Base-by-base conservation (phyloP, 2,329 filamentous ascomycete species). In the Capronia epimyces region DNA sequence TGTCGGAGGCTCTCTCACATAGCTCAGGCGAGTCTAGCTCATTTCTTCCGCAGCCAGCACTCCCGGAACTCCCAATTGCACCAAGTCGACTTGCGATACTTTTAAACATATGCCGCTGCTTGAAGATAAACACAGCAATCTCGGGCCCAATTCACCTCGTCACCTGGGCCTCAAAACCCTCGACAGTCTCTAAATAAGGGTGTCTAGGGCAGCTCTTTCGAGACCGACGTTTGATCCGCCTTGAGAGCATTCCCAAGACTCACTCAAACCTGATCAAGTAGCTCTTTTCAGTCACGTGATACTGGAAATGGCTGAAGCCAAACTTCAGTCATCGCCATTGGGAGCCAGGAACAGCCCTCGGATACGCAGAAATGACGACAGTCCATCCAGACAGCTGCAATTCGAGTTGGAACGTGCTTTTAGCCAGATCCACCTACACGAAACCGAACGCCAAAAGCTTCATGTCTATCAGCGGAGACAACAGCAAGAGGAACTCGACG, bases 401-500 rank as follows among this genome's bases (percentile, higher is more conserved):
- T 49, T 64, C 6, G 71, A 74, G 24, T 63, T 74, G 1, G 63
- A 67, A 10, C 62, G 61, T 15, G 69, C 71, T 15, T 63, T 74
- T 9, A 66, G 71, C 49, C 64, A 70, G 41, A 65, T 72, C 13
- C 66, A 65, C 15, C 48, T 73, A 21, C 70, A 72, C 52, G 69
- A 70, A 44, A 56, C 58, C 10, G 71, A 74, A 39, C 59, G 71
- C n/a, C 71, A 71, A 44, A 67, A 66, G 27, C 69, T 71, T 21
- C 67, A 73, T 49, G 66, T 64, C 12, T 72, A 70, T 58, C 70
- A 72, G 47, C 65, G 67, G 4, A 65, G 66, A 32, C 59, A 65
- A 7, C 79, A 79, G 53, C 73, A 81, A 36, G 76, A 81, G 18
- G 76, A 73, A 20, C 77, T 87, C 22, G 82, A 89, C 52, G 72